Percentiles rank a stretch among this genome's conserved stretches.
Conservation (phyloP, 106 monocot genomes). For the Vanilla planifolia region DNA sequence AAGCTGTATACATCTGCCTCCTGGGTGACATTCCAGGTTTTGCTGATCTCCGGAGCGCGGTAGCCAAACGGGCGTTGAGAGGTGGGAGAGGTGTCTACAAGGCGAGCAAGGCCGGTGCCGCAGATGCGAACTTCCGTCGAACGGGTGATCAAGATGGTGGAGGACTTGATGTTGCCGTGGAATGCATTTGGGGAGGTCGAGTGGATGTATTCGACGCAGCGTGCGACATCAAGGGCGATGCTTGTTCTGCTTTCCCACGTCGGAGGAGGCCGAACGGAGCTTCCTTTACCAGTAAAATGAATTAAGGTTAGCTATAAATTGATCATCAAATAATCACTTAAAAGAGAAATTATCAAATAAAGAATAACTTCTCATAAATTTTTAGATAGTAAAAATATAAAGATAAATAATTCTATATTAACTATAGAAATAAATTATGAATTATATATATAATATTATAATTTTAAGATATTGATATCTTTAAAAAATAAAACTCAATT, state of each 20-base stretch:
- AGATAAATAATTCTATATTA: no score
- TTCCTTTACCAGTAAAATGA: background rate
- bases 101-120: slow-evolving; percentile 8
- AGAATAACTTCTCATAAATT: no score
- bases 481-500: no score
- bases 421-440: no score
- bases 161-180: slow-evolving; percentile 22
- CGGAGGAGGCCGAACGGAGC: background rate
- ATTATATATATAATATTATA: no score
- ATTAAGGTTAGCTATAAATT: no score
- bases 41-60: background rate
- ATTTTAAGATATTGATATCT: no score
- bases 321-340: no score
- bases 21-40: background rate
- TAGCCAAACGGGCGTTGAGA: background rate
- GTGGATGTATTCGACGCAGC: slow-evolving; percentile 10
- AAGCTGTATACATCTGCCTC: slow-evolving; percentile 16
- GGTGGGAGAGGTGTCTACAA: background rate
- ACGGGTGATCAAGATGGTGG: slow-evolving; percentile 13
- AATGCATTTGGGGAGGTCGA: background rate
- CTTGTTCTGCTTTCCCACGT: slow-evolving; percentile 5
- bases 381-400: no score
- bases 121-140: slow-evolving; percentile 9
- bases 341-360: no score
- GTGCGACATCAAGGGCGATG: slow-evolving; percentile 8